phyloP scores from a whole-genome alignment of 1,139 yeast species.

The Oligophagozyma castellii region DNA sequence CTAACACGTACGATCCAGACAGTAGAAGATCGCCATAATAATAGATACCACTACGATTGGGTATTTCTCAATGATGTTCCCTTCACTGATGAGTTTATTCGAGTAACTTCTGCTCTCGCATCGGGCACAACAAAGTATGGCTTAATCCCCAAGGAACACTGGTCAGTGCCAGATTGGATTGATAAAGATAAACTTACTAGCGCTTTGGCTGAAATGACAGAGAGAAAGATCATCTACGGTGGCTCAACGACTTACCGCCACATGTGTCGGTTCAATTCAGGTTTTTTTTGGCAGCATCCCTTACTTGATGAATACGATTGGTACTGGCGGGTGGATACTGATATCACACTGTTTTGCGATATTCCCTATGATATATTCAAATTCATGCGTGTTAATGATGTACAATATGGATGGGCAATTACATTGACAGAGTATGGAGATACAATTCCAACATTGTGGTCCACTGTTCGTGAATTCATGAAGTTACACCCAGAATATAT shows the following conservation, averaged over 20 bases:
- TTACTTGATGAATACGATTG: conserved; percentile 60
- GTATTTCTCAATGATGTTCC: conserved; percentile 52
- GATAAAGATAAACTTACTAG: conserved; percentile 42
- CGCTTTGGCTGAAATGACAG: conserved; percentile 34
- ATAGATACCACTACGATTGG: conserved; percentile 55
- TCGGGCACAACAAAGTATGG: conserved; percentile 42
- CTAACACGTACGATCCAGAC: conserved; percentile 49
- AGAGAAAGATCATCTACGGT: conserved; percentile 41
- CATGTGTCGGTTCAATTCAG: conserved; percentile 89
- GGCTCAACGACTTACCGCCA: conserved; percentile 55
- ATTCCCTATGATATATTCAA: conserved; percentile 71
- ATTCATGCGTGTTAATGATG: conserved; percentile 62
- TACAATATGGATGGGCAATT: conserved; percentile 67
- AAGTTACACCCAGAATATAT: conserved; percentile 51
- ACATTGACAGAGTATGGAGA: conserved; percentile 72
- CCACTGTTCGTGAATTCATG: conserved; percentile 55
- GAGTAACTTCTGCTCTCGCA: conserved; percentile 27
- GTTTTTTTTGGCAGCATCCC: conserved; percentile 74
- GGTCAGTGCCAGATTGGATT: conserved; percentile 48
- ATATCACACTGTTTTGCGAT: conserved; percentile 63
- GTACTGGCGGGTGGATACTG: conserved; percentile 95
- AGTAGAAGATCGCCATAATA: conserved; percentile 65
- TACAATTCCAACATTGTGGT: conserved; percentile 76
- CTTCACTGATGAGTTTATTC: conserved; percentile 34
- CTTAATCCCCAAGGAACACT: conserved; percentile 35